phyloP scores from a whole-genome alignment of 129 eudicot genomes.

The Gnaphalium uliginosum region DNA sequence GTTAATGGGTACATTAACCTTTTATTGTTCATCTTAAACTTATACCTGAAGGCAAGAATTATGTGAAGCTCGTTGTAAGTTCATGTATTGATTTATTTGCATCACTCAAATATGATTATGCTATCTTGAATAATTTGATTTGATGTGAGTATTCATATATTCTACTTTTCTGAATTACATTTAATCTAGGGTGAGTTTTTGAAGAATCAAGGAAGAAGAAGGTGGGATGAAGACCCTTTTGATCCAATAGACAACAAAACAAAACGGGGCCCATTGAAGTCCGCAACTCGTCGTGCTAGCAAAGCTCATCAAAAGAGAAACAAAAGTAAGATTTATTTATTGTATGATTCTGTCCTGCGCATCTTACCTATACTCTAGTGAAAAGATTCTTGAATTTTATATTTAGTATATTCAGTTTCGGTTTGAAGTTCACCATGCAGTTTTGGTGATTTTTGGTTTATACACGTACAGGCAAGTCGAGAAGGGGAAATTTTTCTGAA shows the following conservation, averaged over 20 bases:
- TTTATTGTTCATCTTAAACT: not conserved
- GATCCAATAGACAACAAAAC: constrained; percentile 30
- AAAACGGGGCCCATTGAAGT: constrained; percentile 46
- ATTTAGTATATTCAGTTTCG: constrained; percentile 3
- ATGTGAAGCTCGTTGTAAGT: not conserved
- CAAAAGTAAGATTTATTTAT: constrained; percentile 52
- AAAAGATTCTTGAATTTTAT: constrained; percentile 6
- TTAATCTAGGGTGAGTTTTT: constrained; percentile 33
- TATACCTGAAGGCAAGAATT: not conserved
- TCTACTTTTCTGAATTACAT: not conserved
- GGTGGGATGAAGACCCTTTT: constrained; percentile 30
- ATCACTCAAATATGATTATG: not conserved
- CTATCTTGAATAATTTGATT: not conserved
- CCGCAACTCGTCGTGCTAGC: constrained; percentile 41
- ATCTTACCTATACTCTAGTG: not conserved
- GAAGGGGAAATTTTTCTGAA: constrained; percentile 35
- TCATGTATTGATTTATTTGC: not conserved
- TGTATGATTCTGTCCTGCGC: not conserved
- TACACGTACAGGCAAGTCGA: constrained; percentile 61
- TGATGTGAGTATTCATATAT: constrained; percentile 12
- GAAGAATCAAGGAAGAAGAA: constrained; percentile 21
- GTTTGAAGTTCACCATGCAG: constrained; percentile 3
- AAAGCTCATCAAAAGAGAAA: constrained; percentile 45
- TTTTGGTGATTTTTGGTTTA: constrained; percentile 11
- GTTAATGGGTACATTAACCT: not conserved